phyloP scores from a whole-genome alignment of 2,329 filamentous ascomycete genomes.

The Graphilbum fragrans region DNA sequence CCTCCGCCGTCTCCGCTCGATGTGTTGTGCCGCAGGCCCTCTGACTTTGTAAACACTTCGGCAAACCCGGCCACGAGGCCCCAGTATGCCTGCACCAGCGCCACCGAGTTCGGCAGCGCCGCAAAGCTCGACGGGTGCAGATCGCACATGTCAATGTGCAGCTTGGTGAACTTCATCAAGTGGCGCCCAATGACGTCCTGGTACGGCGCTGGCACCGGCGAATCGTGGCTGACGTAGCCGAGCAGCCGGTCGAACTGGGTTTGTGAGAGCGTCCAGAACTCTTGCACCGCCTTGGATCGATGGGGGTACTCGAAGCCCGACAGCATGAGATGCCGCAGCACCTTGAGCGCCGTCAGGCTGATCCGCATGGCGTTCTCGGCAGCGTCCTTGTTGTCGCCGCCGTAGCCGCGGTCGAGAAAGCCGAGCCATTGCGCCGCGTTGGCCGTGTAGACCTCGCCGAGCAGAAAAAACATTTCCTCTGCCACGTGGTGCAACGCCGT shows the following conservation, averaged over 20 bases:
- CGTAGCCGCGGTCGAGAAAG: conserved; percentile 40
- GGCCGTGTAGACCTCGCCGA: conserved; percentile 66
- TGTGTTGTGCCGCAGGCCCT: conserved; percentile 35
- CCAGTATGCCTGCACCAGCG: conserved; percentile 78
- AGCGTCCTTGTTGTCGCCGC: conserved; percentile 19
- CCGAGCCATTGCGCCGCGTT: conserved; percentile 59
- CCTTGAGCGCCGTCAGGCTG: conserved; percentile 68
- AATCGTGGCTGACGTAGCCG: conserved; percentile 42
- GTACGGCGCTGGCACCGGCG: conserved; percentile 36
- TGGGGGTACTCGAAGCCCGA: conserved; percentile 77
- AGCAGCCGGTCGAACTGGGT: conserved; percentile 70
- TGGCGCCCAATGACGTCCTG: conserved; percentile 68
- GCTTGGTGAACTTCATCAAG: conserved; percentile 77
- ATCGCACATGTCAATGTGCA: conserved; percentile 78
- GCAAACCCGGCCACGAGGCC: conserved; percentile 65
- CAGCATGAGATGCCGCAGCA: conserved; percentile 66
- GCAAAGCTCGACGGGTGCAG: conserved; percentile 73
- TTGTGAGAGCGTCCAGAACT: conserved; percentile 72
- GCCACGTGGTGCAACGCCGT: conserved; percentile 65
- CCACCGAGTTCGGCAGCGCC: conserved; percentile 65
- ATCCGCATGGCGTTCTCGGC: conserved; percentile 60
- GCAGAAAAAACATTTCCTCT: conserved; percentile 71
- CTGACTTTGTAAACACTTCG: conserved; percentile 54
- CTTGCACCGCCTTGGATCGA: conserved; percentile 59
- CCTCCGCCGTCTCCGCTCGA: conserved; percentile 20